Evolutionary conservation across 306 rosid species (phyloP), one percentile per base, ranked within the genome.

Genomic region (Lablab purpureus): DNA sequence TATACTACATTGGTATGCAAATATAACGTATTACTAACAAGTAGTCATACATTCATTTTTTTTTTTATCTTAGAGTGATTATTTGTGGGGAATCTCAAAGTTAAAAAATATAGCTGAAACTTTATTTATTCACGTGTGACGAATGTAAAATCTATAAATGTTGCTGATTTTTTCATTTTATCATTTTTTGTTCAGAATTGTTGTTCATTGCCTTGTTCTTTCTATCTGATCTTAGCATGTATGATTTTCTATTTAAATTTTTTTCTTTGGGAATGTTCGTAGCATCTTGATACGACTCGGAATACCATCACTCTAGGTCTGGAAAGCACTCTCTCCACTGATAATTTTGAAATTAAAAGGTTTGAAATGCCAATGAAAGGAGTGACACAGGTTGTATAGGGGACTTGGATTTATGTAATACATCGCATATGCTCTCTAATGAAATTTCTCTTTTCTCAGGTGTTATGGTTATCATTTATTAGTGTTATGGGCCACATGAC

Each of bases 301-400:
- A 86, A 82, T 28, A 50, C 2, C 14, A 92, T 94, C 59, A 73
- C 88, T 32, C 18, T 0, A 25, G 99, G 97, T 51, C 84, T 94
- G 71, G 99, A 94, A 71, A 87, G 95, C 84, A 84, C 95, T 37
- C 93, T 94, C 73, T 91, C 99, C 54, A 94, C 97, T 18, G 99
- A 97, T 51, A 92, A 94, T 54, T 94, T 89, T 80, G 88, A 91
- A 52, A 65, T 94, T 74, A 82, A 86, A 56, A 93, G 99, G 80
- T 92, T 92, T 85, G 92, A 64, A 83, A 92, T 94, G 99, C 81
- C 85, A 63, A 89, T 90, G 77, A 89, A 88, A 80, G 99, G 99
- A 80, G 87, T 92, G 97, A 91, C 97, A 67, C 99, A 94, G 97
- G 97, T 94, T 71, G 79, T 56, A 15, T 71, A 10, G 0, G 2